These are phyloP conservation scores for Termitomyces sp. DNA, from an alignment of 768 basidiomycete genomes.

Conservation along the genomic window DNA sequence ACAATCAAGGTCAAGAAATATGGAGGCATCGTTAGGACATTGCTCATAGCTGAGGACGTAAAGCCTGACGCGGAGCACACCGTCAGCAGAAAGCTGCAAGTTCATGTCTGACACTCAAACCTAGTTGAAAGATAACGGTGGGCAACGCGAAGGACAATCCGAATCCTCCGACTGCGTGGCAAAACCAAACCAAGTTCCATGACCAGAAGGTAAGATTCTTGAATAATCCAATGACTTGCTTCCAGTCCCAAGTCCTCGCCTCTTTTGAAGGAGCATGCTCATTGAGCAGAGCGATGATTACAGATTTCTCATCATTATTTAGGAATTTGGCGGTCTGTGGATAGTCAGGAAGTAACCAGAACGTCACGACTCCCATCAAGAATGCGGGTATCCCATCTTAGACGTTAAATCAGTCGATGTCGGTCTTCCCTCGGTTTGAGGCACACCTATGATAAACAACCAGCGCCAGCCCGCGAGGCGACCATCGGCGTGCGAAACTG, in stretches of 20 bases:
- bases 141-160: constrained; percentile 11
- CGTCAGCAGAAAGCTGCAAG: not conserved
- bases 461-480: constrained; percentile 14
- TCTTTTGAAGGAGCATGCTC: constrained; percentile 7
- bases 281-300: constrained; percentile 1
- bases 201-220: constrained; percentile 11
- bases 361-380: constrained; percentile 9
- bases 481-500: constrained; percentile 10
- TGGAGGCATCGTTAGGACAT: constrained; percentile 13
- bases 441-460: constrained; percentile 11
- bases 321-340: constrained; percentile 13
- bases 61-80: constrained; percentile 3
- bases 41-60: constrained; percentile 10
- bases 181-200: constrained; percentile 8
- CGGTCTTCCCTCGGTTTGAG: no score
- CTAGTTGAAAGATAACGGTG: constrained; percentile 10
- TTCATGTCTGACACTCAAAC: not conserved
- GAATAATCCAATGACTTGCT: constrained; percentile 4
- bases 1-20: constrained; percentile 7
- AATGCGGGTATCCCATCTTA: constrained; percentile 11
- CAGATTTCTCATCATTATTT: constrained; percentile 5
- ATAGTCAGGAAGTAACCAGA: constrained; percentile 10
- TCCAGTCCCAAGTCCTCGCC: constrained; percentile 10
- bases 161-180: constrained; percentile 12
- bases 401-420: not conserved